These are phyloP conservation scores for Clarireedia homoeocarpa DNA, from an alignment of 2,329 filamentous ascomycete species.

Conservation along the genomic window DNA sequence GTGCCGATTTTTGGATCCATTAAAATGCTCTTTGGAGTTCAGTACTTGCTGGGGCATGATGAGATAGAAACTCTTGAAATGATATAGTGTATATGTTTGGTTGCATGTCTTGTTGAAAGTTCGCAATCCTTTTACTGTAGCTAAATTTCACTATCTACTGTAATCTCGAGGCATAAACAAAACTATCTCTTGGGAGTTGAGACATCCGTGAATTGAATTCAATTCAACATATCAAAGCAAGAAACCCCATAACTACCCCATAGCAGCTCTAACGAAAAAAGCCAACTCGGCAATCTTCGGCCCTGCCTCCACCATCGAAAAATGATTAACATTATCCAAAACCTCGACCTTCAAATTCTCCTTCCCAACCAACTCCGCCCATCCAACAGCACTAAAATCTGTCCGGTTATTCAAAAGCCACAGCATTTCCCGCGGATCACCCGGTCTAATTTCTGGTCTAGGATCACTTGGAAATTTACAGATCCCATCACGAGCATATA, in stretches of 20 bases:
- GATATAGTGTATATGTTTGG: too few species aligned
- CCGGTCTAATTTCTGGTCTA: conserved; percentile 50
- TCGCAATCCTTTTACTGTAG: too few species aligned
- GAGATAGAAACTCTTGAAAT: too few species aligned
- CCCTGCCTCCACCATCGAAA: neutral
- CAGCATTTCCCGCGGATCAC: conserved; percentile 44
- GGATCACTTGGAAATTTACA: conserved; percentile 58
- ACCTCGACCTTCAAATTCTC: neutral
- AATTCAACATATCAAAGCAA: too few species aligned
- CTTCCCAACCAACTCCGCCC: conserved; percentile 33
- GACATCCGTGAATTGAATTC: too few species aligned
- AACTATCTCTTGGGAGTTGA: too few species aligned
- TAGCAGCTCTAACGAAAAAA: neutral
- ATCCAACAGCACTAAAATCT: conserved; percentile 61
- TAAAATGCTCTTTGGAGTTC: too few species aligned
- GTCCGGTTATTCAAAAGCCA: conserved; percentile 66
- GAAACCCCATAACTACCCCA: neutral
- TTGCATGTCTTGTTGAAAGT: too few species aligned
- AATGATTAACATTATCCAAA: neutral
- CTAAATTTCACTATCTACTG: too few species aligned
- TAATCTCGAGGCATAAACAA: too few species aligned
- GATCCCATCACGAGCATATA: conserved; percentile 67
- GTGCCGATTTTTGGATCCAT: too few species aligned
- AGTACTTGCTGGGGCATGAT: too few species aligned
- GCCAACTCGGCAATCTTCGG: neutral